These are phyloP conservation scores for Moricandia moricandioides DNA, from an alignment of 345 rosid genomes.

Conservation along the genomic window DNA sequence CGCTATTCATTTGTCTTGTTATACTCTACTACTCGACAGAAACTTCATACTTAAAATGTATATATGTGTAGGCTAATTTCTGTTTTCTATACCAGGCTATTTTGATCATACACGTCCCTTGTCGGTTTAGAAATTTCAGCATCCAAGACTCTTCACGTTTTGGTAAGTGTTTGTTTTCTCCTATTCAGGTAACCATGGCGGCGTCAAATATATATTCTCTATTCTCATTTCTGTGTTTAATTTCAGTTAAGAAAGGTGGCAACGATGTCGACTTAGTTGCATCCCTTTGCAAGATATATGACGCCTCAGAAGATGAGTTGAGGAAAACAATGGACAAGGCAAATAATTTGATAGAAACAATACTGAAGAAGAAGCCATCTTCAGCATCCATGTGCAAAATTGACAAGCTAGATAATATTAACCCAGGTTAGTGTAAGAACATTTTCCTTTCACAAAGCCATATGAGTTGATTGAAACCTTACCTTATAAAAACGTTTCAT, in stretches of 20 bases:
- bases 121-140: conserved; percentile 69
- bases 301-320: conserved; percentile 81
- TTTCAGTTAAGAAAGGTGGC: conserved; percentile 68
- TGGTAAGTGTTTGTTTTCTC: conserved; percentile 50
- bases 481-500: conserved; percentile 5
- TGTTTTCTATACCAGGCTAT: conserved; percentile 58
- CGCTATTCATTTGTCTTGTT: not conserved
- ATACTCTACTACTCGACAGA: not conserved
- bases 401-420: conserved; percentile 67
- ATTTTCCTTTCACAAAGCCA: conserved; percentile 20
- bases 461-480: conserved; percentile 14
- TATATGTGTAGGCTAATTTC: conserved; percentile 5
- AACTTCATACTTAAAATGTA: not conserved
- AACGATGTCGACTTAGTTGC: conserved; percentile 78
- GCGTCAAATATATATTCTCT: not conserved
- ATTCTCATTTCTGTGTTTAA: conserved; percentile 10
- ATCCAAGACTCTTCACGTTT: conserved; percentile 53
- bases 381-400: conserved; percentile 58
- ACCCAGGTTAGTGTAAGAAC: conserved; percentile 47
- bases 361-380: conserved; percentile 60
- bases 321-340: conserved; percentile 63
- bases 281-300: conserved; percentile 75
- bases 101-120: conserved; percentile 79
- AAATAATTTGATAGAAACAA: conserved; percentile 58
- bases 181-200: not conserved